Base-by-base conservation (phyloP, 148 eudicot species). In the Salicornia ramosissima region DNA sequence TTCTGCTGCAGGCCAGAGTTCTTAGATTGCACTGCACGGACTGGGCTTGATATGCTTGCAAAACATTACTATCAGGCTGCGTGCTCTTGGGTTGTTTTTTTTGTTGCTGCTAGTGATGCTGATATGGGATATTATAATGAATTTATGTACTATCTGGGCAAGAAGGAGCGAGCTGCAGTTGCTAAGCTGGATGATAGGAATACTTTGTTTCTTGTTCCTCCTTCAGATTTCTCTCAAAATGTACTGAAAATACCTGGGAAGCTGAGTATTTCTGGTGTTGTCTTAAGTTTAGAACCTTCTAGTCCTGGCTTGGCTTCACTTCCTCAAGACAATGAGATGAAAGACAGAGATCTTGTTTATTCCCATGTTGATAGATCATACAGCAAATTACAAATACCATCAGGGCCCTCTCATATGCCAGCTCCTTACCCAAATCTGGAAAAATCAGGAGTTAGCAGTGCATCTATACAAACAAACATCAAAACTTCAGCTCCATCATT, bases 191-290 rank as follows among this genome's bases (percentile, higher is more conserved):
- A 90, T 55, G 91, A 90, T 28, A 75, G 47, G 36, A 83, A 82
- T 73, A 88, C 97, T 57, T 73, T 90, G 72, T 90, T 90, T 75
- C 86, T 90, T 18, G 94, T 90, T 21, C 94, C 97, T 55, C 97
- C 97, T 77, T 90, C 97, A 31, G 97, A 90, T 22, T 90, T 90
- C 84, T 86, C 97, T 0, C 91, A 88, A 72, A 86, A 90, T 62
- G 88, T 90, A 28, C 87, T 90, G 2, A 90, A 90, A 68, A 87
- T 90, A 31, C 89, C 97, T 0, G 97, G 97, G 21, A 90, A 82
- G 72, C 74, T 90, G 47, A 90, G 97, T 83, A 90, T 90, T 18
- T 88, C 97, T 16, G 97, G 97, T 54, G 97, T 90, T 50, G 71
- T 90, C 56, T 64, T 90, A 46, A 88, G 91, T 69, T 78, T 86